These are phyloP conservation scores for Auriscalpium orientale DNA, from an alignment of 768 basidiomycete genomes.

Conservation along the genomic window DNA sequence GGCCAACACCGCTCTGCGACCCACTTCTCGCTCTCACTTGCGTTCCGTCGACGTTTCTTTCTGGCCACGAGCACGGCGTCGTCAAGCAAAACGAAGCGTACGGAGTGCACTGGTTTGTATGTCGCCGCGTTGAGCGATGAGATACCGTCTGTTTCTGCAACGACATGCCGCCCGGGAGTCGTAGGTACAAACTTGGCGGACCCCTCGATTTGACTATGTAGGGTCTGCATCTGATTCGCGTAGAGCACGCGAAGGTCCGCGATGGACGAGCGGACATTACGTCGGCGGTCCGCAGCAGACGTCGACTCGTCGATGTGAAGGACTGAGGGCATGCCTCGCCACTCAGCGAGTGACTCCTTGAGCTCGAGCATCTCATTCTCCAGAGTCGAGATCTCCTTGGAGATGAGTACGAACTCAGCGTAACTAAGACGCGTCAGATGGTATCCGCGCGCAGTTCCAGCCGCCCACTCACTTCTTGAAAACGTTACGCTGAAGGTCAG, in stretches of 20 bases:
- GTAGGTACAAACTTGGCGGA: slow-evolving; percentile 92
- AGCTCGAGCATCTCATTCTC: slow-evolving; percentile 98
- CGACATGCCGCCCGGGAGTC: slow-evolving; percentile 84
- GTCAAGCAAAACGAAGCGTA: slow-evolving; percentile 86
- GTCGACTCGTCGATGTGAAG: slow-evolving; percentile 84
- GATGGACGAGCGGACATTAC: slow-evolving; percentile 81
- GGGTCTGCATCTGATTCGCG: slow-evolving; percentile 86
- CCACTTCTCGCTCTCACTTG: slow-evolving; percentile 59
- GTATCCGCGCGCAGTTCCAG: not conserved
- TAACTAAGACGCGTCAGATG: slow-evolving; percentile 49
- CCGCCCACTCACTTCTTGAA: slow-evolving; percentile 72
- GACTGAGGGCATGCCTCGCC: slow-evolving; percentile 91
- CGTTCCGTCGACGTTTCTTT: slow-evolving; percentile 56
- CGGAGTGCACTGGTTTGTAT: slow-evolving; percentile 83
- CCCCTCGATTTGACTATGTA: slow-evolving; percentile 88
- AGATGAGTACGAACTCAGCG: slow-evolving; percentile 92
- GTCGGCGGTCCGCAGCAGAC: slow-evolving; percentile 49
- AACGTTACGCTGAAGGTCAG: slow-evolving; percentile 84
- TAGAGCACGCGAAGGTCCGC: slow-evolving; percentile 92
- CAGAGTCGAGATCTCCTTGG: slow-evolving; percentile 92
- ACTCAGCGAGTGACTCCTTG: slow-evolving; percentile 89
- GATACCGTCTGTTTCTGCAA: slow-evolving; percentile 78
- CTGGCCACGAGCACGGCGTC: slow-evolving; percentile 87
- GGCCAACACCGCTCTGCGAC: slow-evolving; percentile 94
- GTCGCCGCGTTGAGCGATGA: slow-evolving; percentile 88